Evolutionary conservation across 2,329 filamentous ascomycete species (phyloP).

Genomic region (Penicillium sp.): DNA sequence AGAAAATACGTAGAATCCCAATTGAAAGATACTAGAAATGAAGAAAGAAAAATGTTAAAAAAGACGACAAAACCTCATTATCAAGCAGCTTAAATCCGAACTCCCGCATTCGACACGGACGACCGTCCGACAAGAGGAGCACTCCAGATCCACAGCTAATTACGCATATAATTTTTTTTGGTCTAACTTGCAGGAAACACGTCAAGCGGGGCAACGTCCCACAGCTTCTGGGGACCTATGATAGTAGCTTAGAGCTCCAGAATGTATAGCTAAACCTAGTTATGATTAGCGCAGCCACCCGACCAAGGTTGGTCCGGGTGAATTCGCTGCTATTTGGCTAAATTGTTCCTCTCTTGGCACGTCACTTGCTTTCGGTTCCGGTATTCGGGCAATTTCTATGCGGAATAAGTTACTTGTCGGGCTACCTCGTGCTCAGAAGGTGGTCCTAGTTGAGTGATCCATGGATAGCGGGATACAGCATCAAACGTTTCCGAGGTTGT

Average conservation of each 20-base stretch:
- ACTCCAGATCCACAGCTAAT: background rate
- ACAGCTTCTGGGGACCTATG: background rate
- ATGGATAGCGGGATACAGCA: background rate
- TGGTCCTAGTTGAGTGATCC: background rate
- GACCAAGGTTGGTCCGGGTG: constrained; percentile 12
- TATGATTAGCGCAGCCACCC: constrained; percentile 5
- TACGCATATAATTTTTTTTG: constrained; percentile 5
- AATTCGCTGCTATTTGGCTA: constrained; percentile 18
- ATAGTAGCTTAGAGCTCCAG: background rate
- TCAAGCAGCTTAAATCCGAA: background rate
- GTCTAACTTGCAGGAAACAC: background rate
- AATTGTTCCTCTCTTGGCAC: constrained; percentile 2
- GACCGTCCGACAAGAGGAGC: constrained; percentile 4
- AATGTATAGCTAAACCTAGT: background rate
- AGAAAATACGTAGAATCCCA: background rate
- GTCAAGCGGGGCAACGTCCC: constrained; percentile 4
- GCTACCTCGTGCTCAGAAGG: background rate
- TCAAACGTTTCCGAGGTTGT: background rate
- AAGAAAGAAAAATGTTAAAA: background rate
- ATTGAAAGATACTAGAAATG: background rate
- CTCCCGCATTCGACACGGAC: constrained; percentile 18
- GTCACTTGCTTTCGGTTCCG: background rate
- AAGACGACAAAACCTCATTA: background rate
- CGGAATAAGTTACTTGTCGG: background rate
- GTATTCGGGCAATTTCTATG: background rate